Conservation (phyloP, 306 rosid species). For the Crataegus laevigata region DNA sequence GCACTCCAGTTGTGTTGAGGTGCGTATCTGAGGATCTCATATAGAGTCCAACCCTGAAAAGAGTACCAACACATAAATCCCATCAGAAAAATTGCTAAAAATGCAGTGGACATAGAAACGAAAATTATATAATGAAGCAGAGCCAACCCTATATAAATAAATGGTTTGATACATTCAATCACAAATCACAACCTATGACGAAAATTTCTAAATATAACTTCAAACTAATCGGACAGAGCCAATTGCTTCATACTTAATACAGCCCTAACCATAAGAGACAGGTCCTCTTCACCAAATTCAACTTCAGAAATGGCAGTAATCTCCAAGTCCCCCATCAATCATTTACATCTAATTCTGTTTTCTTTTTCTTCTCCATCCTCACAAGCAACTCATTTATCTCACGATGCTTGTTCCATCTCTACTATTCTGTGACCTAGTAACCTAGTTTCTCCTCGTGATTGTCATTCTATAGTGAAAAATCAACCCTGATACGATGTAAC, state of each 20-base stretch:
- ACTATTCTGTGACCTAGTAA: background rate
- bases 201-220: background rate
- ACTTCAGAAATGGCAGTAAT: background rate
- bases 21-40: constrained; percentile 84
- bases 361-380: background rate
- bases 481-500: background rate
- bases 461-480: background rate
- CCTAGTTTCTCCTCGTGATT: background rate
- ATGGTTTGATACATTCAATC: background rate
- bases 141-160: background rate
- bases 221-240: background rate
- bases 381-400: background rate
- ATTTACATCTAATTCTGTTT: background rate
- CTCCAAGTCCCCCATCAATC: background rate
- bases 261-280: background rate
- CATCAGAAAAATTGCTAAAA: constrained; percentile 1
- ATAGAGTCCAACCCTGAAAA: constrained; percentile 84
- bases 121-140: background rate
- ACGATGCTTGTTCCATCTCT: background rate
- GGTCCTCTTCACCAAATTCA: background rate
- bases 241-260: background rate
- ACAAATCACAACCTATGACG: background rate
- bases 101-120: background rate
- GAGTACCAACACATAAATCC: background rate
- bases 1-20: constrained; percentile 95